Evolutionary conservation across 345 rosid species (phyloP).

Genomic region (Citrus inodora): DNA sequence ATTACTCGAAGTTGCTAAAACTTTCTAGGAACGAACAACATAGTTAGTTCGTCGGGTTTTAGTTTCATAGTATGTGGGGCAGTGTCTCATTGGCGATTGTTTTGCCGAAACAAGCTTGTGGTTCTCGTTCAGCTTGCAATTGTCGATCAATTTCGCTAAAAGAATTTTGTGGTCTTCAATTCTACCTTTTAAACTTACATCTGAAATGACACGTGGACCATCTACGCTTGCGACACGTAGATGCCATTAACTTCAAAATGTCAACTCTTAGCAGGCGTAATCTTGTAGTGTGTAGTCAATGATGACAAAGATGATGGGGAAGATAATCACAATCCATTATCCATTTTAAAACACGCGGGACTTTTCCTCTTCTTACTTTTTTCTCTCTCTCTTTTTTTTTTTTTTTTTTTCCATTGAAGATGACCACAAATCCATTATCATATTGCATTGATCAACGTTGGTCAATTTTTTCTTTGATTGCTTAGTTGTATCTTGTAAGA

Average conservation of each 20-base stretch:
- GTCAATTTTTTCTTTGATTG: slow-evolving; percentile 4
- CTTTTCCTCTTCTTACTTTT: not conserved
- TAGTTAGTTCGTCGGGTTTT: not conserved
- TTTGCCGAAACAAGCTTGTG: not conserved
- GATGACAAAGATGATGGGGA: slow-evolving; percentile 13
- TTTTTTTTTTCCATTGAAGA: not conserved
- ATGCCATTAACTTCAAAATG: slow-evolving; percentile 23
- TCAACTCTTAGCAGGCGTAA: slow-evolving; percentile 15
- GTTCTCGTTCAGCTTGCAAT: not conserved
- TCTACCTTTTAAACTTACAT: not conserved
- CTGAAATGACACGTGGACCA: not conserved
- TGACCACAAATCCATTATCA: not conserved
- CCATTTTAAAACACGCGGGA: not conserved
- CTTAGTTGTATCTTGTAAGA: not conserved
- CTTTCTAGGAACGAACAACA: not conserved
- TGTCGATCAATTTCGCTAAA: not conserved
- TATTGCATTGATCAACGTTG: not conserved
- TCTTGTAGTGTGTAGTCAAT: slow-evolving; percentile 12
- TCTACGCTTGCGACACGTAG: slow-evolving; percentile 4
- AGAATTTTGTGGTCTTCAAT: not conserved
- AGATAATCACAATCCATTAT: not conserved
- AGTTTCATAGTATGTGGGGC: not conserved
- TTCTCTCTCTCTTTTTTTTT: not conserved
- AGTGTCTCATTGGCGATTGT: not conserved
- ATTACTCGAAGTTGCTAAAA: not conserved